phyloP scores from a whole-genome alignment of 805 yeast genomes.

The Debaryomyces castellii region DNA sequence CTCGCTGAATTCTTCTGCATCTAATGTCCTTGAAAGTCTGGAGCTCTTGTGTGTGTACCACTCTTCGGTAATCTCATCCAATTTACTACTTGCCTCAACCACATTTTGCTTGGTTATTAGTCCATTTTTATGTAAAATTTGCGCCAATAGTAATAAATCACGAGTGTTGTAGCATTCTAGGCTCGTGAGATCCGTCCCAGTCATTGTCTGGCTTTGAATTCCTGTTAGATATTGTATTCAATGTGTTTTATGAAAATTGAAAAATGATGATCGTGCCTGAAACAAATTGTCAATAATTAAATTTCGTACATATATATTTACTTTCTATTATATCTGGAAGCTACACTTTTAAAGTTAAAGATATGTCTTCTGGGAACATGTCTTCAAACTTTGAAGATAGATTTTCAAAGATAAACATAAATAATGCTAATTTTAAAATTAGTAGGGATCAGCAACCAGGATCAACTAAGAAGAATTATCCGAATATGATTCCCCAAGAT shows the following conservation, averaged over 20 bases:
- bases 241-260: background rate
- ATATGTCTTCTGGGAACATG: constrained; percentile 7
- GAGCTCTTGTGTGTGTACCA: constrained; percentile 33
- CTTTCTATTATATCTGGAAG: background rate
- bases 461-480: constrained; percentile 18
- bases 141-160: constrained; percentile 37
- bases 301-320: background rate
- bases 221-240: background rate
- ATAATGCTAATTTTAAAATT: background rate
- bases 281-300: constrained; percentile 3
- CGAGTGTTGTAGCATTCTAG: constrained; percentile 17
- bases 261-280: background rate
- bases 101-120: constrained; percentile 24
- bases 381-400: constrained; percentile 29
- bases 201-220: background rate
- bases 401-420: constrained; percentile 30
- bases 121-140: constrained; percentile 35
- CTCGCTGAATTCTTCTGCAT: constrained; percentile 11
- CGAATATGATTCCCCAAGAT: constrained; percentile 16
- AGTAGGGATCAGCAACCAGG: background rate
- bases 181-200: constrained; percentile 3
- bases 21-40: constrained; percentile 18
- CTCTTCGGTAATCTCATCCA: constrained; percentile 21
- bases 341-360: background rate
- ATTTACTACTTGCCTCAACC: constrained; percentile 11